Evolutionary conservation across 2,329 filamentous ascomycete species (phyloP).

Genomic region (Beauveria rudraprayagi): DNA sequence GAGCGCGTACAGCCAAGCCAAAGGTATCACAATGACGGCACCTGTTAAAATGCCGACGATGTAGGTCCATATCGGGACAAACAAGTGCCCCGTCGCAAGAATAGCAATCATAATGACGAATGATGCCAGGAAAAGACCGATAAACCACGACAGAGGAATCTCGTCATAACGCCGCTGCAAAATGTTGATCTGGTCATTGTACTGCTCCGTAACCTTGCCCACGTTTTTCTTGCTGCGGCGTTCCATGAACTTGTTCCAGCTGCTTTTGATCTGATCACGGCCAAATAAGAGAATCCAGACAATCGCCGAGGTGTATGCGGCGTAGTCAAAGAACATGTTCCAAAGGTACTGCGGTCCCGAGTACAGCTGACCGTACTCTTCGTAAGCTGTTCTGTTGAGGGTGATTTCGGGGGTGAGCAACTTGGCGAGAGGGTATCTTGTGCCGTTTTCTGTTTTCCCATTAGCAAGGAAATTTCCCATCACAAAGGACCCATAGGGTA

Average conservation of each 20-base stretch:
- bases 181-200: conserved; percentile 50
- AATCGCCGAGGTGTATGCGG: conserved; percentile 48
- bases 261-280: conserved; percentile 37
- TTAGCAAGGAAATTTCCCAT: conserved; percentile 7
- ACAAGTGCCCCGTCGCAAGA: conserved; percentile 42
- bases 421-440: conserved; percentile 24
- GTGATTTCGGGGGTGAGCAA: conserved; percentile 26
- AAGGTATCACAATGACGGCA: conserved; percentile 46
- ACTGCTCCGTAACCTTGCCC: conserved; percentile 43
- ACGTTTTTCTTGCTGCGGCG: conserved; percentile 23
- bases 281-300: conserved; percentile 52
- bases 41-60: conserved; percentile 49
- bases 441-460: conserved; percentile 22
- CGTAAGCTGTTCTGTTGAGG: conserved; percentile 42
- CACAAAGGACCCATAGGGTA: background rate
- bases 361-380: conserved; percentile 45
- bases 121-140: conserved; percentile 38
- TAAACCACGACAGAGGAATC: conserved; percentile 52
- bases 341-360: conserved; percentile 50
- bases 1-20: conserved; percentile 52
- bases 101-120: conserved; percentile 37
- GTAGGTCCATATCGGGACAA: conserved; percentile 52
- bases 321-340: conserved; percentile 53
- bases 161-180: conserved; percentile 49
- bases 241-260: conserved; percentile 34